Base-by-base conservation (phyloP, 768 basidiomycete species). In the Collybia sordida region DNA sequence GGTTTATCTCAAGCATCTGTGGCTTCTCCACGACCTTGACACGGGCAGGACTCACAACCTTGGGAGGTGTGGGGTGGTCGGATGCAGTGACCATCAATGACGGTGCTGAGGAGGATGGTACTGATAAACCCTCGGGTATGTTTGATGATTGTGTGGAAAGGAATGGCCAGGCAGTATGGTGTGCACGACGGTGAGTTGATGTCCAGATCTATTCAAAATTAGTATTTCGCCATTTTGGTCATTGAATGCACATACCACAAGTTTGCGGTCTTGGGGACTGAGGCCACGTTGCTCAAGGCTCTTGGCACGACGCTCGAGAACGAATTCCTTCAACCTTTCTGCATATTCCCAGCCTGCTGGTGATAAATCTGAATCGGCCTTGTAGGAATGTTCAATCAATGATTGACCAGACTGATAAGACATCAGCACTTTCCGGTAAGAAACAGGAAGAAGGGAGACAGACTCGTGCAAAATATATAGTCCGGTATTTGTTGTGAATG, bases 1-100 rank as follows among this genome's bases (percentile, higher is more conserved):
- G 96, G 61, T 99, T 99, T 62, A 98, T 97, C 73, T 99, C 97
- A 45, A 86, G 78, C 95, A 98, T 98, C 68, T 95, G 94, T 0
- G 88, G 82, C 61, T 97, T 98, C 71, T 99, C 93, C 40, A 94
- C 81, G 24, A 98, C 92, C 64, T 89, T 93, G 65, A 92, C 81
- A 44, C 77, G 55, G 62, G 65, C 48, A 45, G 63, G 58, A 40
- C 51, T 42, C 24, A 53, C 25, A 34, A 53, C 31, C 31, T 55
- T 50, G 14, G 52, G 35, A 22, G 52, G 45, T 44, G 40, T 21
- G 23, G 39, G 39, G 23, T 54, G 49, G 28, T 49, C 47, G 27
- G 47, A 22, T 48, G 41, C 39, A 14, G 52, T n/a, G 17, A 50
- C 38, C 12, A 36, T 24, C 3, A 59, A 47, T 1, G 42, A 14